Evolutionary conservation across 2,329 filamentous ascomycete genomes (phyloP).

Genomic region (Aspergillus sp.): DNA sequence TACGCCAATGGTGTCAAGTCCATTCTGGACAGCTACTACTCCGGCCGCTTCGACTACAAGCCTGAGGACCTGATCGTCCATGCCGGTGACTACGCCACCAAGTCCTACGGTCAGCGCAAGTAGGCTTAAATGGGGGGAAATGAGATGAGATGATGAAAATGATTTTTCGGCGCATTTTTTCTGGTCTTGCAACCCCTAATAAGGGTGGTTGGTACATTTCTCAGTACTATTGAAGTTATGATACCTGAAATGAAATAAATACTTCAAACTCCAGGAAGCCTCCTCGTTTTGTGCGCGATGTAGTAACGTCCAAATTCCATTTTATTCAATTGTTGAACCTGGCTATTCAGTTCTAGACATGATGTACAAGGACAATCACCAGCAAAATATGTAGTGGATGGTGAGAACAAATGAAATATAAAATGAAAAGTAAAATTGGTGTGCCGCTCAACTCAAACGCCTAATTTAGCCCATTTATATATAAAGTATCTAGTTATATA

Average conservation of each 20-base stretch:
- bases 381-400: neutral
- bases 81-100: conserved; percentile 90
- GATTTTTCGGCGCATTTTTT: conserved; percentile 15
- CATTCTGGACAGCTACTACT: conserved; percentile 90
- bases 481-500: neutral
- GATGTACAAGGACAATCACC: neutral
- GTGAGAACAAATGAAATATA: neutral
- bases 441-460: neutral
- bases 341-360: neutral
- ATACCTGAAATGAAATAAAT: conserved; percentile 21
- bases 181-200: conserved; percentile 1
- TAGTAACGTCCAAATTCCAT: neutral
- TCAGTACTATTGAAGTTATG: conserved; percentile 12
- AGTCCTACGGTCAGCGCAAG: conserved; percentile 78
- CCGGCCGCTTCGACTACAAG: conserved; percentile 81
- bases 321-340: neutral
- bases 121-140: conserved; percentile 17
- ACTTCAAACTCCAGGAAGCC: neutral
- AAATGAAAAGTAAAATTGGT: neutral
- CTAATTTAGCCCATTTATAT: neutral
- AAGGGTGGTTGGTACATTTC: neutral
- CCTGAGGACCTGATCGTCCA: conserved; percentile 88
- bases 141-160: conserved; percentile 14
- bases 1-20: conserved; percentile 85
- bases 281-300: neutral